Evolutionary conservation across 2,329 filamentous ascomycete species (phyloP).

Genomic region (Fusarium sp.): DNA sequence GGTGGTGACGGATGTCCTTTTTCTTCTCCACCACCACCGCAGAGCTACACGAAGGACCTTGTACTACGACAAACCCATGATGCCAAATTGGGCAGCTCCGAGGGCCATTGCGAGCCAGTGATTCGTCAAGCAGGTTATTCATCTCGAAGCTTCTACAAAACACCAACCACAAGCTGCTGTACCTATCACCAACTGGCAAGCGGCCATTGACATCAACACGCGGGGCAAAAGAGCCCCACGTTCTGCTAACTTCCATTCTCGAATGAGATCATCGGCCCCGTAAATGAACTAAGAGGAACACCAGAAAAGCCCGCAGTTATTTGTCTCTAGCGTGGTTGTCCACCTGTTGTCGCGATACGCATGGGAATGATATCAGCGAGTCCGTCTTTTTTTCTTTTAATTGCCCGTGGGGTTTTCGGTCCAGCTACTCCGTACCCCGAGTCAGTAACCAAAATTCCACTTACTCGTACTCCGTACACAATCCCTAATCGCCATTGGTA

Average conservation of each 20-base stretch:
- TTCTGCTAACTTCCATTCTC: background rate
- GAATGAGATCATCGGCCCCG: conserved; percentile 43
- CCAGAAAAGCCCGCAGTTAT: conserved; percentile 23
- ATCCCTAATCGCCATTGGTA: conserved; percentile 19
- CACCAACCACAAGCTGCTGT: conserved; percentile 11
- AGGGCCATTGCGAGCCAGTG: conserved; percentile 6
- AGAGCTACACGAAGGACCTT: conserved; percentile 4
- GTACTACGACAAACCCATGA: conserved; percentile 3
- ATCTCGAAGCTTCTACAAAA: conserved; percentile 40
- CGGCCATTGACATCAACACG: conserved; percentile 2
- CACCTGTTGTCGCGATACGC: conserved; percentile 9
- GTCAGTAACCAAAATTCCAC: conserved; percentile 1
- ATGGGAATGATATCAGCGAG: conserved; percentile 39
- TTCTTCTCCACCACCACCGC: conserved; percentile 13
- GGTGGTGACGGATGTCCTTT: conserved; percentile 27
- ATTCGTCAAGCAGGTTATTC: conserved; percentile 2
- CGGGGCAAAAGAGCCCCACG: conserved; percentile 35
- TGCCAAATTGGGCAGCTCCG: conserved; percentile 32
- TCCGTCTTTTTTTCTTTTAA: background rate
- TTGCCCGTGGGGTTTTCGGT: conserved; percentile 12
- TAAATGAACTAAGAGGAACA: conserved; percentile 32
- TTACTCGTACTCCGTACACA: background rate
- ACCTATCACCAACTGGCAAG: conserved; percentile 10
- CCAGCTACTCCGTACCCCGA: background rate
- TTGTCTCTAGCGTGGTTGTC: conserved; percentile 8